A percentile compares a stretch with the other conserved stretches of the same genome.
phyloP scores from a whole-genome alignment of 331 rosid species.

The Malus hybrid region DNA sequence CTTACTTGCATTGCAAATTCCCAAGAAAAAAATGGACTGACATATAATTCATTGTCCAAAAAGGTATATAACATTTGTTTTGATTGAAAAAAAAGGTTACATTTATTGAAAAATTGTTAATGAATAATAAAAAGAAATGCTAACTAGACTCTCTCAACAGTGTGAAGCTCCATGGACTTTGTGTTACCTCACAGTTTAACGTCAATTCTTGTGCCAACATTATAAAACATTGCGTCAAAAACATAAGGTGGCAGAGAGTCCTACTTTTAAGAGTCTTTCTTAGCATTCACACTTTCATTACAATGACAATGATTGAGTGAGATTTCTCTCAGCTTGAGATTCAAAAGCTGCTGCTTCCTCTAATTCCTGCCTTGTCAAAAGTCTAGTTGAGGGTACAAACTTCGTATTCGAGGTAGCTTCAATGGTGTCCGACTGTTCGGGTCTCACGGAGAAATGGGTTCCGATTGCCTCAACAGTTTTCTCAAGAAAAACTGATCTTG shows the following conservation, averaged over 20 bases:
- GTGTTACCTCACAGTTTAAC: too few relatives aligned
- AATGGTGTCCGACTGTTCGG: slow-evolving; percentile 24
- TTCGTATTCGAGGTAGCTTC: slow-evolving; percentile 25
- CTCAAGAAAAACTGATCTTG: slow-evolving; percentile 57
- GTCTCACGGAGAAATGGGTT: slow-evolving; percentile 31
- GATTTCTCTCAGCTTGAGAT: slow-evolving; percentile 8
- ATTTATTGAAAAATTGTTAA: neutral
- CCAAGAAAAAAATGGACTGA: neutral
- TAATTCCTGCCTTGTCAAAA: slow-evolving; percentile 52
- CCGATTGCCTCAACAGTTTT: slow-evolving; percentile 49
- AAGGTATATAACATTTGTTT: neutral
- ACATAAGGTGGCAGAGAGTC: too few relatives aligned
- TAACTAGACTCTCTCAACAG: too few relatives aligned
- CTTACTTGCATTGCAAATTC: neutral
- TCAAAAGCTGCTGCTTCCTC: slow-evolving; percentile 38
- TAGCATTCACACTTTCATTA: neutral
- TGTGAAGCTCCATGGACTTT: too few relatives aligned
- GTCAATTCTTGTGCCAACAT: too few relatives aligned
- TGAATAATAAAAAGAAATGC: too few relatives aligned
- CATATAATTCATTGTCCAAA: neutral
- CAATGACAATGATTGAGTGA: slow-evolving; percentile 5
- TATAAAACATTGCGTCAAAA: too few relatives aligned
- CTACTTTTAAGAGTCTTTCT: too few relatives aligned
- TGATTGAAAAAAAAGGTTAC: neutral
- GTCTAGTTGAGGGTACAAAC: slow-evolving; percentile 50